Evolutionary conservation across 345 rosid species (phyloP).

Genomic region (Abelmoschus esculentus): DNA sequence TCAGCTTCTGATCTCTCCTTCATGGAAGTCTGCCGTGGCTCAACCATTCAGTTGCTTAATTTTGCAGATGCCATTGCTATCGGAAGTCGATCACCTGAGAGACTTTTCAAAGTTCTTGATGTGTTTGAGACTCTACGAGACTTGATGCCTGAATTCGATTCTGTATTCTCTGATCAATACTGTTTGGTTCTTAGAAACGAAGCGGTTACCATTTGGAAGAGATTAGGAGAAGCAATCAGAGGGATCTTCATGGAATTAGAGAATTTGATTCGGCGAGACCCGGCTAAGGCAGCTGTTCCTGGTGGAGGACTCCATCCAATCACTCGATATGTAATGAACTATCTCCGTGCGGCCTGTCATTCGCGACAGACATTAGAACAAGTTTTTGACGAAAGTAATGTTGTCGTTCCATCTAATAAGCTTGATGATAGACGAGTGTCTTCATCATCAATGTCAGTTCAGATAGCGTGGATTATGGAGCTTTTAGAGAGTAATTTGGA

Average conservation of each 20-base stretch:
- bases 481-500: slow-evolving; percentile 84
- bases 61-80: slow-evolving; percentile 73
- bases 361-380: slow-evolving; percentile 68
- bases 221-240: slow-evolving; percentile 65
- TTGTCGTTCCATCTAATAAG: slow-evolving; percentile 34
- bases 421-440: slow-evolving; percentile 21
- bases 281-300: slow-evolving; percentile 71
- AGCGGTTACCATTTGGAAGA: slow-evolving; percentile 66
- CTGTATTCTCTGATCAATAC: slow-evolving; percentile 63
- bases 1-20: slow-evolving; percentile 69
- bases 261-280: slow-evolving; percentile 83
- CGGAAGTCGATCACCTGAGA: slow-evolving; percentile 75
- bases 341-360: slow-evolving; percentile 74
- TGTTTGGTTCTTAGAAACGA: slow-evolving; percentile 66
- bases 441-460: slow-evolving; percentile 52
- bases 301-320: slow-evolving; percentile 85
- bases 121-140: slow-evolving; percentile 76
- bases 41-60: slow-evolving; percentile 58
- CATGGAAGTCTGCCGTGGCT: slow-evolving; percentile 94
- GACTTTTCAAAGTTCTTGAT: slow-evolving; percentile 77
- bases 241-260: slow-evolving; percentile 93
- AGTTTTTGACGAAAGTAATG: slow-evolving; percentile 58
- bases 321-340: slow-evolving; percentile 86
- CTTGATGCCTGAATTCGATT: slow-evolving; percentile 69
- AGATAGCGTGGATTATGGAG: slow-evolving; percentile 90